Evolutionary conservation across 2,329 filamentous ascomycete species (phyloP), one percentile per base, ranked within the genome.

Genomic region (Claviceps cyperi): DNA sequence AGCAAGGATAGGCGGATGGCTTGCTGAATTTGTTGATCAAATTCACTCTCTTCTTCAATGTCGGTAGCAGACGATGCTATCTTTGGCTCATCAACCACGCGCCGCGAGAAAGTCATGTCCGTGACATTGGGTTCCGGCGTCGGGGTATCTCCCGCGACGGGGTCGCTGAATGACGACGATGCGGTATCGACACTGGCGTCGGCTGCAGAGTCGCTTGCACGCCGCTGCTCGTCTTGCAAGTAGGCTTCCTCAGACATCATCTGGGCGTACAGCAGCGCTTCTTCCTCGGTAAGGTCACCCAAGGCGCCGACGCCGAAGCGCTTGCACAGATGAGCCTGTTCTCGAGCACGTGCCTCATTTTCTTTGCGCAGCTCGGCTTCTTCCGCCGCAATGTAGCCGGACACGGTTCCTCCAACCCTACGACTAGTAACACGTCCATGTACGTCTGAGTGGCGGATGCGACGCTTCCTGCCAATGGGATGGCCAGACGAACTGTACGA

Each of bases 361-460:
- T 94, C 87, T 8, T 76, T 76, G 50, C 84, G 82, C 50, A 96
- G 74, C 62, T 95, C 89, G 43, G 81, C 75, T 56, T 84, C 78
- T 64, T 97, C 91, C n/a, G 86, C 84, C 40, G 82, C 82, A 54
- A 97, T 97, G 60, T 90, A 90, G 55, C 84, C 83, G 52, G 82
- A 79, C 37, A 95, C 73, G 22, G 84, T 81, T 17, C 80, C 82
- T 43, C 86, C 78, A 19, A 83, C 66, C 4, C 75, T 70, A 43
- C 76, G 73, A 48, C 69, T 71, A 15, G 67, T 67, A 6, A 69
- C 57, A 21, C 72, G 73, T n/a, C 73, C 72, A 50, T 78, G 74
- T 5, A 72, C 62, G 52, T 78, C 81, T 1, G 80, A 77, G 51
- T 87, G 82, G 38, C 87, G 83, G 14, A 83, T 69, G 8, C 81